These are phyloP conservation scores for Paraconiothyrium sp. DNA, from an alignment of 2,329 filamentous ascomycete species.

Conservation along the genomic window DNA sequence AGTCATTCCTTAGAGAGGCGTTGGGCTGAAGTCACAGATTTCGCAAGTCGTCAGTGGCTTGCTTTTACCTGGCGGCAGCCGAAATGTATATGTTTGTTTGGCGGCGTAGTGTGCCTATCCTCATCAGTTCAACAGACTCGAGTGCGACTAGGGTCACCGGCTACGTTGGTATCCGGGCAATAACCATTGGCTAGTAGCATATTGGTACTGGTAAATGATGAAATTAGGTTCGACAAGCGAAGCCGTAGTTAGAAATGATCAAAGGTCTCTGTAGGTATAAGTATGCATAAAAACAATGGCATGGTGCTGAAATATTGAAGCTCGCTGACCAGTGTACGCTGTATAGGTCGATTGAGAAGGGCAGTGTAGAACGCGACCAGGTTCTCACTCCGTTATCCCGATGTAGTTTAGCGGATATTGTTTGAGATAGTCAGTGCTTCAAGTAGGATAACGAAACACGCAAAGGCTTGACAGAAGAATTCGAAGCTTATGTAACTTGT, in stretches of 20 bases:
- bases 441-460: background rate
- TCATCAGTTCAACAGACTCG: background rate
- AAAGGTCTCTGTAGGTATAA: background rate
- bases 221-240: background rate
- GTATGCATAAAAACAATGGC: background rate
- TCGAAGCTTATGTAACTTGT: background rate
- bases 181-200: background rate
- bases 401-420: background rate
- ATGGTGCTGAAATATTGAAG: too few species aligned
- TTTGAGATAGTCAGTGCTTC: background rate
- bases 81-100: background rate
- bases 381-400: background rate
- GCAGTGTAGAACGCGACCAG: too few species aligned
- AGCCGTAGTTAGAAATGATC: background rate
- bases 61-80: background rate
- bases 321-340: too few species aligned
- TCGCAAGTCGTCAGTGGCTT: background rate
- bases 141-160: background rate
- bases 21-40: background rate
- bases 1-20: background rate
- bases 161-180: background rate
- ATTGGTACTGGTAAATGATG: background rate
- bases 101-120: background rate
- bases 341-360: too few species aligned
- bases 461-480: background rate